Conservation (phyloP, 1,139 yeast genomes). For the Pichia sp. region DNA sequence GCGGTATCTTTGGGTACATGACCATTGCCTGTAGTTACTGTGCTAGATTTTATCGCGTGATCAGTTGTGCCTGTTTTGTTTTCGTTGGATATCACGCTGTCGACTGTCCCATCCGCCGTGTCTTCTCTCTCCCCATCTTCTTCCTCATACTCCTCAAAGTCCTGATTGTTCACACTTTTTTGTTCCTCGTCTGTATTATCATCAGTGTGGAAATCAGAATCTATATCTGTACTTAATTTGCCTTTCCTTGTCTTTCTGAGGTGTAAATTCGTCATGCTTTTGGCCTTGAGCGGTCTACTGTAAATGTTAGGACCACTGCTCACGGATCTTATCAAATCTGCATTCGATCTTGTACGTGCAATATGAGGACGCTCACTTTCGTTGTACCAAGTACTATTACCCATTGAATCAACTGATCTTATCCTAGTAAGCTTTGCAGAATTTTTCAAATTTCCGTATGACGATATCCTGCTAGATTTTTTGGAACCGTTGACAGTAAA, state of each 20-base stretch:
- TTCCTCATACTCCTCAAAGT: background rate
- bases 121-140: background rate
- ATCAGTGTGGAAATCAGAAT: background rate
- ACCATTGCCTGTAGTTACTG: background rate
- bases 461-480: constrained; percentile 28
- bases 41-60: background rate
- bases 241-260: background rate
- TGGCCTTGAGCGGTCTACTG: constrained; percentile 6
- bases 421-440: constrained; percentile 29
- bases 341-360: constrained; percentile 27
- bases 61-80: background rate
- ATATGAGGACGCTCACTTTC: constrained; percentile 26
- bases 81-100: background rate
- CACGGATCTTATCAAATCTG: background rate
- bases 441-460: constrained; percentile 28
- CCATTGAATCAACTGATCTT: constrained; percentile 26
- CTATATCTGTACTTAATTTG: background rate
- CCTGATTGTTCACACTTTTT: background rate
- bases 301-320: background rate
- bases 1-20: background rate
- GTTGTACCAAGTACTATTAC: background rate
- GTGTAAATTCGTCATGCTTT: constrained; percentile 9
- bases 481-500: constrained; percentile 29
- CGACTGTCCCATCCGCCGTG: background rate
- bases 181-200: background rate